phyloP scores from a whole-genome alignment of 2,329 filamentous ascomycete species.

The Sporothrix globosa region DNA sequence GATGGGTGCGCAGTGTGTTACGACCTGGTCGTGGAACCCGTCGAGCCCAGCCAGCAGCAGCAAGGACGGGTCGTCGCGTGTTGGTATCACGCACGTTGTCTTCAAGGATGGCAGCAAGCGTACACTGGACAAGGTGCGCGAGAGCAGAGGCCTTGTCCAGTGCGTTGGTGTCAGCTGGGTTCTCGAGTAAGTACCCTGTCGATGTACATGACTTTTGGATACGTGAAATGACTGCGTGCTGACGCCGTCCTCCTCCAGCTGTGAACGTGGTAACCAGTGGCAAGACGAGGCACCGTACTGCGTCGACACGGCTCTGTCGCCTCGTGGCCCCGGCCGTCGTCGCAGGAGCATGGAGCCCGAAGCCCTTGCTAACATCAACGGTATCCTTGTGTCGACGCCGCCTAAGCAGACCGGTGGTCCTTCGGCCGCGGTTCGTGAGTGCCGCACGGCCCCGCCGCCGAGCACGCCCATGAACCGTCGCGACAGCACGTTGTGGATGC shows the following conservation, averaged over 20 bases:
- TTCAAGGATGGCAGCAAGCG: conserved; percentile 84
- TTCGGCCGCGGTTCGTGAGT: conserved; percentile 42
- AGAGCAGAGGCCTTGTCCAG: conserved; percentile 72
- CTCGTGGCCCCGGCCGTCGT: conserved; percentile 69
- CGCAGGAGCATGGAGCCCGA: conserved; percentile 82
- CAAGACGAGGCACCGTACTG: conserved; percentile 71
- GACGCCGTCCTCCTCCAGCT: conserved; percentile 51
- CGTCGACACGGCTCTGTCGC: conserved; percentile 67
- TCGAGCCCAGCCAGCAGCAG: conserved; percentile 40
- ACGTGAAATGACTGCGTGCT: neutral
- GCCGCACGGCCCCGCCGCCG: conserved; percentile 47
- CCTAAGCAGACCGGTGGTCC: conserved; percentile 43
- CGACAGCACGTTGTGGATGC: conserved; percentile 60
- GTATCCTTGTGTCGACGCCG: conserved; percentile 58
- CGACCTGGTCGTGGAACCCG: conserved; percentile 74
- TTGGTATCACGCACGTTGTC: conserved; percentile 84
- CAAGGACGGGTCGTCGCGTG: conserved; percentile 49
- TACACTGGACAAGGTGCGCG: conserved; percentile 78
- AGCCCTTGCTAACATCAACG: conserved; percentile 69
- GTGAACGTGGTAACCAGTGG: conserved; percentile 76
- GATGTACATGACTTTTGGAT: neutral
- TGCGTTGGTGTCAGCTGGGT: conserved; percentile 90
- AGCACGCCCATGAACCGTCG: conserved; percentile 49
- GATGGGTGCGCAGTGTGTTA: conserved; percentile 81
- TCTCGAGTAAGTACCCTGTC: conserved; percentile 64